Base-by-base conservation (phyloP, 805 yeast species). In the Torulaspora quercuum region DNA sequence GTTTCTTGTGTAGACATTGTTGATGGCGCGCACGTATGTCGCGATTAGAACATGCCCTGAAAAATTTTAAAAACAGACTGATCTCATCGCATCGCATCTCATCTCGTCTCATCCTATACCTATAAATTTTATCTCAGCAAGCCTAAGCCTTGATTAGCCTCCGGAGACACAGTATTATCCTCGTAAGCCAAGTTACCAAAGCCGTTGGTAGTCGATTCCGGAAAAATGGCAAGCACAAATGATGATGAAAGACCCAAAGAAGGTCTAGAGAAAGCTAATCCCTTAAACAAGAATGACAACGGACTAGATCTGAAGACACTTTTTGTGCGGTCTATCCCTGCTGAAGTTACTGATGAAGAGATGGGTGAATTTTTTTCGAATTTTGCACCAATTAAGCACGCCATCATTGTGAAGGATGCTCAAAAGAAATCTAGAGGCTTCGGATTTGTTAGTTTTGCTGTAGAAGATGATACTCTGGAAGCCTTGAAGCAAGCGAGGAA, bases 341-440 rank as follows among this genome's bases (percentile, higher is more conserved):
- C 69, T 42, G 80, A 76, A 25, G 94, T 88, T 6, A 82, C 94
- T 1, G 76, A 80, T 14, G 95, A 87, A 42, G 79, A 86, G 50
- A 70, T 92, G 26, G 73, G 90, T 1, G 85, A 83, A 49, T 88
- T 73, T 61, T 92, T 92, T 57, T 82, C 97, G 1, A 87, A 87
- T 46, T 82, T 88, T 65, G 90, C 86, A 4, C 98, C 98, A 5
- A 94, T 90, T 8, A 88, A 82, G 63, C 98, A 92, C 63, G 95
- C 97, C 2, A 89, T 88, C 29, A 75, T 92, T 26, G 97, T 92
- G 11, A 82, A 70, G 25, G 96, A 89, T 55, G 68, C 69, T 7
- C 77, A 81, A 22, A 76, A 83, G 37, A 72, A 81, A 29, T 86
- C 96, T 3, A 75, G 89, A 59, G 97, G 98, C 2, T 92, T 89